Base-by-base conservation (phyloP, 2,329 filamentous ascomycete genomes). In the Cyclaneusma minus region DNA sequence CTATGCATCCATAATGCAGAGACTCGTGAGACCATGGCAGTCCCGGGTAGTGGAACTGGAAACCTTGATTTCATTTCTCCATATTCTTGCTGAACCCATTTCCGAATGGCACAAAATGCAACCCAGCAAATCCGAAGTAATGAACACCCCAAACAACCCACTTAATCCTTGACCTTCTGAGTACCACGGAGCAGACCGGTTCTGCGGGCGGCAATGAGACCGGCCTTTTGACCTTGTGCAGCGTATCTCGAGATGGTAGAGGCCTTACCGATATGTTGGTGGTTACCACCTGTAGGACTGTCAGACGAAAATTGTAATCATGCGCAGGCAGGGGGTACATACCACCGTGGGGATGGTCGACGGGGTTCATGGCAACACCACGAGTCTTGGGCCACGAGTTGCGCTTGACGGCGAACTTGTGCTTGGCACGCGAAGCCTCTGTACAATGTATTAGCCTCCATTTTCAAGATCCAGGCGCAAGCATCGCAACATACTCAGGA, bases 301-400 rank as follows among this genome's bases (percentile, higher is more conserved):
- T 70, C 54, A 68, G 61, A 38, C 39, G 39, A 35, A 34, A 17
- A 31, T 21, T 26, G 12, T 26, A 12, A 24, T n/a, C n/a, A 5
- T 16, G 21, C 9, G 19, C 8, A 16, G 5, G 10, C 5, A 29
- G 19, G 16, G 16, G 16, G 15, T 23, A 36, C 44, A 22, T 46
- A 82, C 78, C 80, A 81, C 81, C 81, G 77, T 89, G 81, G 62
- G 81, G 81, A 75, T 98, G 89, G 68, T 98, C 89, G 54, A 98
- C 89, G 52, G 89, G 89, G 71, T 98, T 98, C 89, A 98, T 98
- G 64, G 89, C 89, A 78, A 98, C 89, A 94, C 89, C 89, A 89
- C 89, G 87, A 73, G 89, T 98, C 82, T 92, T 94, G 66, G 89
- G 89, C 89, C 89, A 98, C 57, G 76, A 87, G 83, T 98, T 95